Evolutionary conservation across 495 filamentous ascomycete genomes (phyloP).

Genomic region (Margaritispora aquatica): DNA sequence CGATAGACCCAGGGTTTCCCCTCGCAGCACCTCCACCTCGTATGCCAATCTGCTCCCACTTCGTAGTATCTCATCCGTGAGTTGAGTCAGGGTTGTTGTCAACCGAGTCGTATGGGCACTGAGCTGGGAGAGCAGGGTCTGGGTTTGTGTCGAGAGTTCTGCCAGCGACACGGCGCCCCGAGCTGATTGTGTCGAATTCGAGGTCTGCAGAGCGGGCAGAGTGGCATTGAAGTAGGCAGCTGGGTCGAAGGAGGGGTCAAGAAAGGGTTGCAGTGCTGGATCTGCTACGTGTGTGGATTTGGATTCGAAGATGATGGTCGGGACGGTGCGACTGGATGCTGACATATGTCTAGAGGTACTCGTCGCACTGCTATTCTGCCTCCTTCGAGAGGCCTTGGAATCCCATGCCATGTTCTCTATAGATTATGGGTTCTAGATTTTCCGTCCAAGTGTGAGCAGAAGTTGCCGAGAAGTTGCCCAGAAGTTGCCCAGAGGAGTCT

Average conservation of each 20-base stretch:
- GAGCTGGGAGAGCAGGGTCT: conserved; percentile 77
- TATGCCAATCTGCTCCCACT: conserved; percentile 83
- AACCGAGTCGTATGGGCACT: conserved; percentile 81
- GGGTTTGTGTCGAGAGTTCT: conserved; percentile 73
- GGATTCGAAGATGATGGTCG: conserved; percentile 24
- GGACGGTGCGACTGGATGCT: not conserved
- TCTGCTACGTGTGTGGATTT: conserved; percentile 53
- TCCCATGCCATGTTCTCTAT: conserved; percentile 32
- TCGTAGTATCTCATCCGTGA: conserved; percentile 92
- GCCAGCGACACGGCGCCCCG: conserved; percentile 57
- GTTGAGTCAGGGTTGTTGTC: conserved; percentile 73
- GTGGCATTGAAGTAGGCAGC: conserved; percentile 74
- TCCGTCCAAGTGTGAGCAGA: not conserved
- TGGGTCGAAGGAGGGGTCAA: conserved; percentile 67
- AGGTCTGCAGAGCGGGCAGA: conserved; percentile 57
- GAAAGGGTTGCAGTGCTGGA: conserved; percentile 59
- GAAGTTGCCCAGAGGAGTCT: too few species aligned
- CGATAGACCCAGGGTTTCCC: conserved; percentile 71
- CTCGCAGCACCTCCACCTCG: conserved; percentile 87
- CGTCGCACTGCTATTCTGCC: conserved; percentile 32
- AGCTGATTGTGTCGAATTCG: conserved; percentile 26
- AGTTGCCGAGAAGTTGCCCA: too few species aligned
- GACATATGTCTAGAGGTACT: not conserved
- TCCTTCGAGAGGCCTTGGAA: conserved; percentile 29
- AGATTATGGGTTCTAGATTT: not conserved